A percentile compares a stretch with the other conserved stretches of the same genome.
These are phyloP conservation scores for Phytophthora sp. DNA, from an alignment of 352 stramenopile genomes.

Conservation along the genomic window DNA sequence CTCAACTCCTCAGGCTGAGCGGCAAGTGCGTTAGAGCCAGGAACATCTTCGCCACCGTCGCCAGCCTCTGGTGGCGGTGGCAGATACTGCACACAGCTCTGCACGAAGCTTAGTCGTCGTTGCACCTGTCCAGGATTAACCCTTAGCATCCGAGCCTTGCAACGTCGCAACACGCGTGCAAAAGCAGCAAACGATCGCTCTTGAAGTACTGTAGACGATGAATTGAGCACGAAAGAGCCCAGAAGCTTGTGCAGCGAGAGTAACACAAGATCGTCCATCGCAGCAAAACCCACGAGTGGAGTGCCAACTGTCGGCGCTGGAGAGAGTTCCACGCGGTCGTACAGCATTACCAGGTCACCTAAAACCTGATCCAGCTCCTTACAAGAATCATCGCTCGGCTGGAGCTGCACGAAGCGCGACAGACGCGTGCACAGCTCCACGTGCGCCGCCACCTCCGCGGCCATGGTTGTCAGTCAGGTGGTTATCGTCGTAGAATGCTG, in stretches of 20 bases:
- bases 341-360: constrained; percentile 42
- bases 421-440: constrained; percentile 72
- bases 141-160: constrained; percentile 33
- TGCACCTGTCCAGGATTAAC: constrained; percentile 19
- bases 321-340: constrained; percentile 36
- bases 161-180: constrained; percentile 39
- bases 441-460: constrained; percentile 42
- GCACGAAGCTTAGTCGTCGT: constrained; percentile 49
- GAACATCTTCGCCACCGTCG: constrained; percentile 14
- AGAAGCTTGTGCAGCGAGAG: constrained; percentile 70
- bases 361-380: constrained; percentile 33
- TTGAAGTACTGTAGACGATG: constrained; percentile 24
- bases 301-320: too few relatives aligned
- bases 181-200: constrained; percentile 37
- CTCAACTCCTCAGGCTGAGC: constrained; percentile 69
- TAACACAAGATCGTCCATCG: constrained; percentile 74
- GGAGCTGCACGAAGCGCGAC: constrained; percentile 60
- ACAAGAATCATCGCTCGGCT: constrained; percentile 17
- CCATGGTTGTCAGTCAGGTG: constrained; percentile 30
- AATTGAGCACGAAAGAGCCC: constrained; percentile 33
- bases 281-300: constrained; percentile 26
- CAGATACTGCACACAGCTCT: constrained; percentile 66
- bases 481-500: not conserved
- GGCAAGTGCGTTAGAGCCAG: constrained; percentile 23
- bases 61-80: constrained; percentile 44